Percentiles rank a stretch among this genome's conserved stretches.
Conservation (phyloP, 441 rosid species). For the Mallotus repandus region DNA sequence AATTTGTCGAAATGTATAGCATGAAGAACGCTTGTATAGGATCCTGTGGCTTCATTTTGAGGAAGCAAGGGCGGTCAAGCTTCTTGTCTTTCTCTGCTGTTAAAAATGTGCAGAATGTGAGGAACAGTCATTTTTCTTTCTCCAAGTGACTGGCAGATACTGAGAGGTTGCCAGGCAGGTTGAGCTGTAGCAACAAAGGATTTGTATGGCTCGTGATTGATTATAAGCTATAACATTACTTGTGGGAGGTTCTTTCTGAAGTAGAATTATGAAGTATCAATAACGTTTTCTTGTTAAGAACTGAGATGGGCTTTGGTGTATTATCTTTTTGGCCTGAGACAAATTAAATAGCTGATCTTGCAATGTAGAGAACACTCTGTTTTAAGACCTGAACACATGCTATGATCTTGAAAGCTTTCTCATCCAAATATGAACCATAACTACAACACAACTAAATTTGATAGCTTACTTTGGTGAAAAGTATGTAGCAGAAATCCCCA, state of each 20-base stretch:
- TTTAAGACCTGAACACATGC: no score
- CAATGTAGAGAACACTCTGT: no score
- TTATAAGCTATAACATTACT: neutral
- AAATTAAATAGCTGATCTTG: no score
- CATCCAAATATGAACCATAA: no score
- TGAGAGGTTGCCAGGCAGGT: neutral
- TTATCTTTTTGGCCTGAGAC: no score
- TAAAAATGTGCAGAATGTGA: neutral
- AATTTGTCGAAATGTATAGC: conserved; percentile 6
- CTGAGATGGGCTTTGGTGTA: no score
- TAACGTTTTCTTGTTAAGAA: no score
- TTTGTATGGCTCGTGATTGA: neutral
- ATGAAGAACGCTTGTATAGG: conserved; percentile 17
- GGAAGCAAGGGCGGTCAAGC: neutral
- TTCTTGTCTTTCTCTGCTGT: neutral
- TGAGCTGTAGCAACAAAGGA: neutral
- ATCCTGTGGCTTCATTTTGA: neutral
- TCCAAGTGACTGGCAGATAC: neutral
- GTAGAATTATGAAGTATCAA: neutral
- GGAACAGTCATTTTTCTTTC: neutral
- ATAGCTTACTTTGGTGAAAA: no score
- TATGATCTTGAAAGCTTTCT: no score
- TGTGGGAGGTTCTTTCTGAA: neutral
- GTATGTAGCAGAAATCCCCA: no score
- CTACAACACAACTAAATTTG: no score